Percentiles rank a stretch among this genome's conserved stretches.
These are phyloP conservation scores for Crithidia fasciculata DNA, from an alignment of 208 protist genomes.

Conservation along the genomic window DNA sequence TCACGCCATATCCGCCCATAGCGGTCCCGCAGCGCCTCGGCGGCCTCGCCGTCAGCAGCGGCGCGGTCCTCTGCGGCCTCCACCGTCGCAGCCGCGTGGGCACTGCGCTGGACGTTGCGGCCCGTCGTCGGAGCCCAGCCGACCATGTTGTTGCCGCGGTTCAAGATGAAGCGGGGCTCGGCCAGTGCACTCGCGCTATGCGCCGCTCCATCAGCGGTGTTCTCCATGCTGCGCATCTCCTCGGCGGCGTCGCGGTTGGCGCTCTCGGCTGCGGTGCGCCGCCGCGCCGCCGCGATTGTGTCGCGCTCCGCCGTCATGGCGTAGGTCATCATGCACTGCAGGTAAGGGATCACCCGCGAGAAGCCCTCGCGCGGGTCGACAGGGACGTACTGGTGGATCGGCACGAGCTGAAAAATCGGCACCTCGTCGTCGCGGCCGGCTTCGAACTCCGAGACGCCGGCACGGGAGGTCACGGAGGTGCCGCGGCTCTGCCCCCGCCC, in stretches of 20 bases:
- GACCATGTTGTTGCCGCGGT: conserved; percentile 46
- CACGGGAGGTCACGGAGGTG: conserved; percentile 10
- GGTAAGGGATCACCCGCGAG: conserved; percentile 51
- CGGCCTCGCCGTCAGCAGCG: conserved; percentile 1
- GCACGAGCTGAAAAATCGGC: conserved; percentile 57
- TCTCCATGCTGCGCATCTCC: not conserved
- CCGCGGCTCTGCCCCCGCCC: conserved; percentile 5
- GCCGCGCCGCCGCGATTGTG: conserved; percentile 15
- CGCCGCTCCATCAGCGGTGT: not conserved
- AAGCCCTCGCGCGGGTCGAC: conserved; percentile 45
- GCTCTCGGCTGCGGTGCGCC: conserved; percentile 1
- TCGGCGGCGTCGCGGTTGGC: not conserved
- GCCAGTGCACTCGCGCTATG: not conserved
- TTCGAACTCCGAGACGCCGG: conserved; percentile 28
- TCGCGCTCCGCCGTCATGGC: conserved; percentile 18
- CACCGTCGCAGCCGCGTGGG: conserved; percentile 4
- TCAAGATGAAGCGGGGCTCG: conserved; percentile 26
- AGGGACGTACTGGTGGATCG: conserved; percentile 66
- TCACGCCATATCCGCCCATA: conserved; percentile 39
- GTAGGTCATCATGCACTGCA: conserved; percentile 51
- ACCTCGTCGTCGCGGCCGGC: conserved; percentile 30
- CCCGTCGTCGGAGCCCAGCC: conserved; percentile 32
- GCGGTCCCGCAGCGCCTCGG: conserved; percentile 24
- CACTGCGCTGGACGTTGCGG: conserved; percentile 16
- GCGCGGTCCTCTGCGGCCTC: conserved; percentile 4